Conservation (phyloP, 768 basidiomycete species). For the Postia placenta region DNA sequence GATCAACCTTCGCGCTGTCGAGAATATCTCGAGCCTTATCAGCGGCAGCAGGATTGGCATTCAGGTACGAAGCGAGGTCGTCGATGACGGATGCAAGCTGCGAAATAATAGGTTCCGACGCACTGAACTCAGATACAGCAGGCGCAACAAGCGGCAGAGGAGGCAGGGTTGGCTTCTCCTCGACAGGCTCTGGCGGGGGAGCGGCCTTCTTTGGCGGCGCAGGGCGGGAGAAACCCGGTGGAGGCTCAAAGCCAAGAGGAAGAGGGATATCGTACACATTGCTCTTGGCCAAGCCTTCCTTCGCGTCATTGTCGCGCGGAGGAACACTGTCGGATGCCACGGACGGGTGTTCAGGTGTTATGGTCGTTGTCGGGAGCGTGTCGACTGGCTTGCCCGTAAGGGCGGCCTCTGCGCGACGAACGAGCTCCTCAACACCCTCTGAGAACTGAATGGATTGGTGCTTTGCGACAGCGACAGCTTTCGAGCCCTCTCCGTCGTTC, state of each 20-base stretch:
- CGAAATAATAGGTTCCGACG: slow-evolving; percentile 86
- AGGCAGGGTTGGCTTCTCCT: slow-evolving; percentile 28
- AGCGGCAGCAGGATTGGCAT: slow-evolving; percentile 61
- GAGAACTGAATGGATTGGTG: slow-evolving; percentile 46
- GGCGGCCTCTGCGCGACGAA: slow-evolving; percentile 68
- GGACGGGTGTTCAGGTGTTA: slow-evolving; percentile 20
- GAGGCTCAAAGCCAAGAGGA: slow-evolving; percentile 92
- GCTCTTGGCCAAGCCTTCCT: slow-evolving; percentile 12
- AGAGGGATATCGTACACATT: slow-evolving; percentile 64
- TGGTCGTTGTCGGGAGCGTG: slow-evolving; percentile 18
- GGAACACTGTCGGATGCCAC: slow-evolving; percentile 22
- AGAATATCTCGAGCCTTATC: slow-evolving; percentile 69
- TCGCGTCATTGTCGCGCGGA: slow-evolving; percentile 15
- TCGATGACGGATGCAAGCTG: slow-evolving; percentile 94
- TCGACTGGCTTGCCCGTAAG: slow-evolving; percentile 40
- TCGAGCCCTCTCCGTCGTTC: slow-evolving; percentile 26
- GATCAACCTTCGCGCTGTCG: slow-evolving; percentile 73
- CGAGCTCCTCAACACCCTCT: slow-evolving; percentile 62
- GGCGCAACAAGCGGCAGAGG: slow-evolving; percentile 79
- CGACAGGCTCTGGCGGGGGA: slow-evolving; percentile 14
- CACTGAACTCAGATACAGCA: slow-evolving; percentile 59
- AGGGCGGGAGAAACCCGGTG: slow-evolving; percentile 78
- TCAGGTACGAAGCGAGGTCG: slow-evolving; percentile 78
- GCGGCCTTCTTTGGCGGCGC: slow-evolving; percentile 37
- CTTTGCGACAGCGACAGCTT: slow-evolving; percentile 36